Percentiles rank a stretch among this genome's conserved stretches.
phyloP scores from a whole-genome alignment of 78 protist species.

The Dictyostelium capitatum region DNA sequence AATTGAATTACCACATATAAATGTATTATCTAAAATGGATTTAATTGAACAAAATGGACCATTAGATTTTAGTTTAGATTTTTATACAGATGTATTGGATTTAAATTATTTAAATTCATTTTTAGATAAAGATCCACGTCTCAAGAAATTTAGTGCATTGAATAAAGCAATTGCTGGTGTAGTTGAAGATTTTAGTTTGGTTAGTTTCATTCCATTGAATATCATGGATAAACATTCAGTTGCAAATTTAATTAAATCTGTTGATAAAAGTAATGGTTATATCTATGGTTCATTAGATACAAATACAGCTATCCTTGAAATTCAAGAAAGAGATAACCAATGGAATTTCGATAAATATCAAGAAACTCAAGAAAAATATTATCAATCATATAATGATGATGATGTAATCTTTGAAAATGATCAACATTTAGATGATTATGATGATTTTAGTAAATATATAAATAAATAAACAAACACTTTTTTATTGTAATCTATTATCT shows the following conservation, averaged over 20 bases:
- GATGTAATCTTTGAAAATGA: constrained; percentile 18
- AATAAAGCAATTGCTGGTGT: constrained; percentile 83
- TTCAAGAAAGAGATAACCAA: constrained; percentile 45
- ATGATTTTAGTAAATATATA: constrained; percentile 9
- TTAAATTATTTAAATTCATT: constrained; percentile 29
- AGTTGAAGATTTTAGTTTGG: constrained; percentile 92
- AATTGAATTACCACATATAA: constrained; percentile 97
- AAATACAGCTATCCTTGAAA: constrained; percentile 53
- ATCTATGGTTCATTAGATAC: constrained; percentile 57
- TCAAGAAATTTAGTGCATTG: constrained; percentile 49
- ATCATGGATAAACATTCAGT: constrained; percentile 82
- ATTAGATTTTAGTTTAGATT: constrained; percentile 89
- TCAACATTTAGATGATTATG: not conserved
- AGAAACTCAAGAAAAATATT: constrained; percentile 61
- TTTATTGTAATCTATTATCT: not conserved
- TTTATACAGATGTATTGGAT: constrained; percentile 91
- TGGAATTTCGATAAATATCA: constrained; percentile 73
- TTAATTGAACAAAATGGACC: constrained; percentile 84
- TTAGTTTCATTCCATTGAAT: constrained; percentile 84
- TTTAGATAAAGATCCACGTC: constrained; percentile 24
- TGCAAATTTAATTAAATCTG: constrained; percentile 27
- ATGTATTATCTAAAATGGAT: constrained; percentile 97
- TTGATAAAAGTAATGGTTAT: constrained; percentile 89
- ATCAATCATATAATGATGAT: not conserved
- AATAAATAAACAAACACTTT: not conserved